Percentiles rank a stretch among this genome's conserved stretches.
phyloP scores from a whole-genome alignment of 2,329 filamentous ascomycete genomes.

The Exophiala oligosperma region DNA sequence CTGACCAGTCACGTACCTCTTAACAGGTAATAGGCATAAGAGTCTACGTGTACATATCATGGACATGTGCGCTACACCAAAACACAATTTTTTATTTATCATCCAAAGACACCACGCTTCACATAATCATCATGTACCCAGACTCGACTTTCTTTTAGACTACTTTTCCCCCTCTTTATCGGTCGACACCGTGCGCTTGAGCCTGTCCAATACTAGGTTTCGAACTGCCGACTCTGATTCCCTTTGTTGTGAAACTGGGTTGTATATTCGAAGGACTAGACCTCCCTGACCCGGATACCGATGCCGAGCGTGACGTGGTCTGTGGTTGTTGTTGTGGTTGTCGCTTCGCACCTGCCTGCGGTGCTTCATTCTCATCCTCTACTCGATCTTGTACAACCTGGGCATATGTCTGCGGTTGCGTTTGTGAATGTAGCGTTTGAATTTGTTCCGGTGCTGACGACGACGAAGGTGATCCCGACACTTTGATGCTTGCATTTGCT shows the following conservation, averaged over 20 bases:
- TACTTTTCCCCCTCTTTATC: neutral
- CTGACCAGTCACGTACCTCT: too few species aligned
- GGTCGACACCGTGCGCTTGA: neutral
- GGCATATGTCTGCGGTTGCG: neutral
- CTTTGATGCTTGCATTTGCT: neutral
- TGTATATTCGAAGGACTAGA: slow-evolving; percentile 1
- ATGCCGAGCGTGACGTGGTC: neutral
- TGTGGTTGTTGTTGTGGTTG: slow-evolving; percentile 1
- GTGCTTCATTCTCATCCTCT: neutral
- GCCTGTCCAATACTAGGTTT: slow-evolving; percentile 23
- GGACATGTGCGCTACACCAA: too few species aligned
- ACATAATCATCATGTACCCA: too few species aligned
- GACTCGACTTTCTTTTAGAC: neutral
- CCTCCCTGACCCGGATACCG: slow-evolving; percentile 7
- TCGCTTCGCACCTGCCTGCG: neutral
- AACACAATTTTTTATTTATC: too few species aligned
- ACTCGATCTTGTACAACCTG: neutral
- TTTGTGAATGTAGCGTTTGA: neutral
- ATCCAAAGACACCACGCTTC: too few species aligned
- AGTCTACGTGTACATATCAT: too few species aligned
- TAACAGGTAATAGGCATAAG: too few species aligned
- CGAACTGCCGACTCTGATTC: slow-evolving; percentile 26
- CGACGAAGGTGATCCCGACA: too few species aligned
- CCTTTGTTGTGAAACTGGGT: slow-evolving; percentile 21
- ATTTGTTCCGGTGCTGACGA: neutral